These are phyloP conservation scores for Alnus glutinosa DNA, from an alignment of 306 rosid species.

Conservation along the genomic window DNA sequence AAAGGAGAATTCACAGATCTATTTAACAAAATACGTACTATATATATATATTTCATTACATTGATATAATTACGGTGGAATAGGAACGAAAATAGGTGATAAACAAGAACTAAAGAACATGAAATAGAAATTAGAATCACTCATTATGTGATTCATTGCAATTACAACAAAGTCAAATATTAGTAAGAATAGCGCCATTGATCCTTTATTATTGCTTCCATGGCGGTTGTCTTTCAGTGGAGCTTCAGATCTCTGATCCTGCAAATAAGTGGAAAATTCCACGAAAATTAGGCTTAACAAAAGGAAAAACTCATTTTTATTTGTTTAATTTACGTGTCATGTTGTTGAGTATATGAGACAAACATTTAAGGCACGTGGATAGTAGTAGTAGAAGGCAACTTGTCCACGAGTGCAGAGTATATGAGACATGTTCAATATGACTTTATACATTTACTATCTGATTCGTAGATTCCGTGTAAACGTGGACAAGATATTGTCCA, in stretches of 20 bases:
- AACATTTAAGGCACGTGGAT: neutral
- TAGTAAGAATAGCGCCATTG: conserved; percentile 7
- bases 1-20: no score
- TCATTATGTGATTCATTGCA: conserved; percentile 8
- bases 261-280: conserved; percentile 24
- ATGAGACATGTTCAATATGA: neutral
- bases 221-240: conserved; percentile 34
- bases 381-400: neutral
- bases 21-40: no score
- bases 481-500: neutral
- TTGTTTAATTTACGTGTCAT: neutral
- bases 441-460: neutral
- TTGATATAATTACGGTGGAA: neutral
- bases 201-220: conserved; percentile 24
- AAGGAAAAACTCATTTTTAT: neutral
- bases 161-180: neutral
- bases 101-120: neutral
- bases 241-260: conserved; percentile 73
- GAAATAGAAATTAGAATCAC: conserved; percentile 13
- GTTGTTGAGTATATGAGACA: neutral
- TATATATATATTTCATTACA: neutral
- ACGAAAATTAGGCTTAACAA: conserved; percentile 7
- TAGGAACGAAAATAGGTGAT: neutral
- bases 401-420: no score
- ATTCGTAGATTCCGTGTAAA: neutral